A percentile compares a stretch with the other conserved stretches of the same genome.
Conservation (phyloP, 768 basidiomycete genomes). For the Mycena pura region DNA sequence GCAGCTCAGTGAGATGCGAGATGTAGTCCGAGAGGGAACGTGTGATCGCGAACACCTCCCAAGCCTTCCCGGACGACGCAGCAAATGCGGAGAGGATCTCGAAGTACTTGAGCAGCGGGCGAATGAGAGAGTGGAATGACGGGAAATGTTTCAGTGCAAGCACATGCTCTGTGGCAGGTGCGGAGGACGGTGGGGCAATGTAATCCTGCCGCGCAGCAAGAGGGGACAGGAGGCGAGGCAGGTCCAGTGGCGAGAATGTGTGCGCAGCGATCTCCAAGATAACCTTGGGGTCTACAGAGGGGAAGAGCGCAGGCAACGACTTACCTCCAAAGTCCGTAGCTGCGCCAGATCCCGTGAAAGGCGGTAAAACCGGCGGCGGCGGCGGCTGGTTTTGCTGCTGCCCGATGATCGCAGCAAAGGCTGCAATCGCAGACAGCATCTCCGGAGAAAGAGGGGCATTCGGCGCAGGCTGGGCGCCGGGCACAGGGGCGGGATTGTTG, state of each 20-base stretch:
- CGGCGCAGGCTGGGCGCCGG: no score
- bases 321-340: no score
- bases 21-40: constrained; percentile 6
- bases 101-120: constrained; percentile 2
- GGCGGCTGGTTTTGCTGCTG: no score
- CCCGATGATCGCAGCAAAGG: no score
- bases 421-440: no score
- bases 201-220: no score
- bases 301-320: no score
- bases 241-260: constrained; percentile 1
- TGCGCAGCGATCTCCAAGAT: constrained; percentile 1
- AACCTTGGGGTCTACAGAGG: background rate
- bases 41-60: constrained; percentile 1
- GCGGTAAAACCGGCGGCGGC: no score
- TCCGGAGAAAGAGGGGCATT: no score
- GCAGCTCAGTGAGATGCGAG: constrained; percentile 13
- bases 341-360: no score
- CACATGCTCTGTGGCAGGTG: background rate
- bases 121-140: constrained; percentile 1
- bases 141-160: constrained; percentile 5
- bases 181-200: background rate
- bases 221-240: constrained; percentile 2
- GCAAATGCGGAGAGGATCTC: constrained; percentile 1
- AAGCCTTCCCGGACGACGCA: constrained; percentile 1
- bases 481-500: no score